phyloP scores from a whole-genome alignment of 306 rosid genomes.

The Aeschynomene evenia region DNA sequence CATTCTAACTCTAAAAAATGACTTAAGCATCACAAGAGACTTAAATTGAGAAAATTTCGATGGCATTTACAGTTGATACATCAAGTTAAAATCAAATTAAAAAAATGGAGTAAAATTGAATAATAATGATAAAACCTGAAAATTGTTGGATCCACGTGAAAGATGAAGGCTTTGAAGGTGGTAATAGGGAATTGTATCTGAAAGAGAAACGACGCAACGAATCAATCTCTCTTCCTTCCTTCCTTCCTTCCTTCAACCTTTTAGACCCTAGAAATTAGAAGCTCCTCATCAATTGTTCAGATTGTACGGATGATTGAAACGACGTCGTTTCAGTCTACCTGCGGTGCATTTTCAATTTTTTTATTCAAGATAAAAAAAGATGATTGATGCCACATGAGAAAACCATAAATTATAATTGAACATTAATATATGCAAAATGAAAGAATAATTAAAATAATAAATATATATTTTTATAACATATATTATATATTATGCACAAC shows the following conservation, averaged over 20 bases:
- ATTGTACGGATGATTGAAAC: neutral
- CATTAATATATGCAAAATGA: no score
- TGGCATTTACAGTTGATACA: neutral
- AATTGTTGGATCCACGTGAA: neutral
- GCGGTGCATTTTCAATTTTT: no score
- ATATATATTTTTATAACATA: no score
- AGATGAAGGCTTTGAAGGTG: slow-evolving; percentile 10
- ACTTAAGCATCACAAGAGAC: neutral
- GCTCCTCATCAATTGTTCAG: neutral
- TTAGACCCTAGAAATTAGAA: slow-evolving; percentile 38
- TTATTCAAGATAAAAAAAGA: no score
- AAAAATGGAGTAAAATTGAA: slow-evolving; percentile 10
- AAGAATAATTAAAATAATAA: no score
- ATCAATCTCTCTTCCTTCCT: neutral
- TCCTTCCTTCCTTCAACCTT: slow-evolving; percentile 4
- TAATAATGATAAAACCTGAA: slow-evolving; percentile 34
- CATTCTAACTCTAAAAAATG: slow-evolving; percentile 7
- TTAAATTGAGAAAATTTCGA: neutral
- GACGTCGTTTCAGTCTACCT: slow-evolving; percentile 8
- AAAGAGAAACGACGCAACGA: neutral
- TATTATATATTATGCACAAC: no score
- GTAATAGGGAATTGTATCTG: neutral
- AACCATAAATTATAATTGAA: no score
- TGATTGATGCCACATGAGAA: no score
- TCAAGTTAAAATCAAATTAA: neutral